Conservation (phyloP, 345 rosid genomes). For the Kandelia obovata region DNA sequence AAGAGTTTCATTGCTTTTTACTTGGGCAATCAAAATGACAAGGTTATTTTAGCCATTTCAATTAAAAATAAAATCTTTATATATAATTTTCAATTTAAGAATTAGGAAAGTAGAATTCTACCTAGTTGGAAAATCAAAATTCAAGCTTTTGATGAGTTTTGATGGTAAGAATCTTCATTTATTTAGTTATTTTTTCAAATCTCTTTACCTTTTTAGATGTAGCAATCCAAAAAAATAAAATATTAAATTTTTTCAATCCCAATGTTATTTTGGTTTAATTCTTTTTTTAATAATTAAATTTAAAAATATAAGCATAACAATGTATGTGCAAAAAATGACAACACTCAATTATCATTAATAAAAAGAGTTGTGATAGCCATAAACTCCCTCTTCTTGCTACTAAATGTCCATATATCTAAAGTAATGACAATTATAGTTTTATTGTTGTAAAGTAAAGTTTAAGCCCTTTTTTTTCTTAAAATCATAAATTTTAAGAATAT, state of each 20-base stretch:
- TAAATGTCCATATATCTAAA: slow-evolving; percentile 1
- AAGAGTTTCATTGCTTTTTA: neutral
- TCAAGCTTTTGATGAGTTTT: slow-evolving; percentile 17
- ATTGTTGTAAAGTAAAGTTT: neutral
- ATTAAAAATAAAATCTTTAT: slow-evolving; percentile 5
- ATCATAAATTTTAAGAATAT: slow-evolving; percentile 4
- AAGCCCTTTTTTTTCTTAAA: neutral
- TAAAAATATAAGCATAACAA: slow-evolving; percentile 14
- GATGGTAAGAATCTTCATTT: neutral
- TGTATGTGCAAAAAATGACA: neutral
- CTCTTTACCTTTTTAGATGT: slow-evolving; percentile 6
- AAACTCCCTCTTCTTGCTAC: neutral
- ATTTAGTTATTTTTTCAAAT: slow-evolving; percentile 6
- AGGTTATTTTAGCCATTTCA: neutral
- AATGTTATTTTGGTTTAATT: neutral
- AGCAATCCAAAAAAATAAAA: slow-evolving; percentile 6
- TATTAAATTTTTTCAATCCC: slow-evolving; percentile 16
- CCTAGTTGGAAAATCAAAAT: slow-evolving; percentile 9
- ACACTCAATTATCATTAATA: neutral
- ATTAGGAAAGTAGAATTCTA: slow-evolving; percentile 26
- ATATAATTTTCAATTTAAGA: neutral
- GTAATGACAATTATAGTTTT: neutral
- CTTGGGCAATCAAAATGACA: neutral
- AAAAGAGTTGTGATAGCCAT: neutral
- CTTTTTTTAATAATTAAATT: slow-evolving; percentile 17